A percentile compares a stretch with the other conserved stretches of the same genome.
These are phyloP conservation scores for Hyphopichia buzzinii DNA, from an alignment of 1,139 yeast species.

Conservation along the genomic window DNA sequence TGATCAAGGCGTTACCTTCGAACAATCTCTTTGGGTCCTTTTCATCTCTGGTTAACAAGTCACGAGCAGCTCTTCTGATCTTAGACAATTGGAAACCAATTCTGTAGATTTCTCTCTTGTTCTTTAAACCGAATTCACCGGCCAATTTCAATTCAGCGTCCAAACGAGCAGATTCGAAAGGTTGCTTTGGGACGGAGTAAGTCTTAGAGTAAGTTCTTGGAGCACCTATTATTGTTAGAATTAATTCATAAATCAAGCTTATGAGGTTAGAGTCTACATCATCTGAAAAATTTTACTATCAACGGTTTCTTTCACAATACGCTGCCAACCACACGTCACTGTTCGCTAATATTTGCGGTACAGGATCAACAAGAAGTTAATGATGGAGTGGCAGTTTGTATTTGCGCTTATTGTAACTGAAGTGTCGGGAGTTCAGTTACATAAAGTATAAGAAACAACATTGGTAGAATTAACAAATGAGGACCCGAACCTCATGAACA, in stretches of 20 bases:
- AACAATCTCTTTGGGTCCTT: conserved; percentile 99
- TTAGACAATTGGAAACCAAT: conserved; percentile 98
- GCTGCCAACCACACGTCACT: no score
- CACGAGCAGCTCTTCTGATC: conserved; percentile 99
- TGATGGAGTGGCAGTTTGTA: not conserved
- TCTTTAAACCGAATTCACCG: conserved; percentile 99
- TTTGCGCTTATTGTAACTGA: conserved; percentile 50
- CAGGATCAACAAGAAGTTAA: no score
- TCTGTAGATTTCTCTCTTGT: conserved; percentile 99
- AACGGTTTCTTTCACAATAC: no score
- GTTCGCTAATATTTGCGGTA: no score
- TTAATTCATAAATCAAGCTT: conserved; percentile 3
- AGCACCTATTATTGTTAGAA: conserved; percentile 61
- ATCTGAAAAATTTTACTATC: no score
- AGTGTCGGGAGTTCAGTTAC: conserved; percentile 88
- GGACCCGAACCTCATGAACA: conserved; percentile 65
- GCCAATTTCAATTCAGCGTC: conserved; percentile 99
- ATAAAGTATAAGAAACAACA: conserved; percentile 43
- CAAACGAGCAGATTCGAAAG: conserved; percentile 98
- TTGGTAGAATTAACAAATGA: conserved; percentile 35
- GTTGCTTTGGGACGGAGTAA: conserved; percentile 98
- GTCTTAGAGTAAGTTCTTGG: conserved; percentile 99
- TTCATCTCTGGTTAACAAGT: conserved; percentile 98
- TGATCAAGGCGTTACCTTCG: conserved; percentile 99
- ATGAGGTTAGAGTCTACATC: not conserved